Base-by-base conservation (phyloP, 1,139 yeast species). In the Kazachstania sp. region DNA sequence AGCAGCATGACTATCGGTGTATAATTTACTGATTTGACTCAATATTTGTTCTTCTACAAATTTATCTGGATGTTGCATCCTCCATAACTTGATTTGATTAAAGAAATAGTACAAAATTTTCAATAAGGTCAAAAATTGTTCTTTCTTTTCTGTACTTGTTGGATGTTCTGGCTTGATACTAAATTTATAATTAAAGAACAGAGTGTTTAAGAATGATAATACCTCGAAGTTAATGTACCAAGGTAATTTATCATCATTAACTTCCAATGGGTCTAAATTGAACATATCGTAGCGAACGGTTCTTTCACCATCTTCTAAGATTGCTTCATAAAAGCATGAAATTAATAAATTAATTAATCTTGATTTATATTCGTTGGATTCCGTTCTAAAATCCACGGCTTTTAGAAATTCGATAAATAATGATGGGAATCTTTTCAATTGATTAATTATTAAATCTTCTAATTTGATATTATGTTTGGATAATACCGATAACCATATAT, bases 251-350 rank as follows among this genome's bases (percentile, higher is more conserved):
- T 47, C 44, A 3, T 46, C 28, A 19, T 62, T 55, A 7, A 55
- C 31, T 38, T 64, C 61, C 2, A 54, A 28, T 11, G 58, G 55
- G 42, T 56, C 63, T 20, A 68, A 45, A 7, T 55, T 49, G 28
- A 66, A 55, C 3, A 52, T 45, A 11, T 59, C 65, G 54, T 61
- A 57, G 55, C 69, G 64, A 50, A 70, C 67, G 13, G 60, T 51
- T 39, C 67, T 60, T 54, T 78, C 83, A 49, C 72, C 70, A 16
- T 66, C 58, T 48, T 73, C 71, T 6, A 78, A 56, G 3, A 64
- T 52, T 1, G 64, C 68, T 3, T 75, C 75, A 30, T 71, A 63
- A 45, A 75, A 67, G 34, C 73, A 63, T 1, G 74, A 60, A 9
- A 60, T 63, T 6, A 72, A 66, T 13, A 75, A 55, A 26, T 74